Evolutionary conservation across 495 filamentous ascomycete genomes (phyloP), one percentile per base, ranked within the genome.

Genomic region (Aspergillus indologenus): DNA sequence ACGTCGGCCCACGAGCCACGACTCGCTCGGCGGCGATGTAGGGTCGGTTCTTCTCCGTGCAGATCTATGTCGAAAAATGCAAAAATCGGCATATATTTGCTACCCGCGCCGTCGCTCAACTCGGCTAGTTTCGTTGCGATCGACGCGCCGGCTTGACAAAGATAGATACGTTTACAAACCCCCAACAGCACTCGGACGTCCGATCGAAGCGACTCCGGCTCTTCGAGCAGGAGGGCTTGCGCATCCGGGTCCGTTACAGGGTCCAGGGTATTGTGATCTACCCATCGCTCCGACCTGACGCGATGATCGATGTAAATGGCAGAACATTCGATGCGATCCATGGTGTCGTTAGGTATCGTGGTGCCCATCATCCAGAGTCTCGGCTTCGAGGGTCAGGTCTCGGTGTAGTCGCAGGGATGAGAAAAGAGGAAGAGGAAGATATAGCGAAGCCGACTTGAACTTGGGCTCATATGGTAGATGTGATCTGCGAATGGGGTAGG

Each of bases 241-340:
- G 58, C 54, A 40, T 63, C 68, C 48, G 65, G 68, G 52, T 58
- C 62, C 7, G 59, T 64, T 24, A 62, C 64, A 65, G 65, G 53
- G 45, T 65, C 61, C 60, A 70, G 64, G 61, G 80, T 65, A 47
- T 68, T 71, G 56, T 75, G 68, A 59, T 68, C 75, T 54, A 87
- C 77, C 74, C 80, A 75, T 67, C 85, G 79, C 61, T 91, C 87
- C 61, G 84, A 78, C 59, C 74, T 76, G 54, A 89, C 83, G 53
- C 84, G 83, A 68, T 87, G 86, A 75, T 94, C 89, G 59, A 94
- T 89, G 70, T 92, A 94, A 62, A 94, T 86, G 59, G 90, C 85
- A 75, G 89, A 86, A 75, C 87, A 92, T 60, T 83, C 77, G 65
- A 84, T 79, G 72, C 79, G 78, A 72, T 90, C 88, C 87, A 90